Evolutionary conservation across 495 filamentous ascomycete species (phyloP), one percentile per base, ranked within the genome.

Genomic region (Podospora pseudopauciseta): DNA sequence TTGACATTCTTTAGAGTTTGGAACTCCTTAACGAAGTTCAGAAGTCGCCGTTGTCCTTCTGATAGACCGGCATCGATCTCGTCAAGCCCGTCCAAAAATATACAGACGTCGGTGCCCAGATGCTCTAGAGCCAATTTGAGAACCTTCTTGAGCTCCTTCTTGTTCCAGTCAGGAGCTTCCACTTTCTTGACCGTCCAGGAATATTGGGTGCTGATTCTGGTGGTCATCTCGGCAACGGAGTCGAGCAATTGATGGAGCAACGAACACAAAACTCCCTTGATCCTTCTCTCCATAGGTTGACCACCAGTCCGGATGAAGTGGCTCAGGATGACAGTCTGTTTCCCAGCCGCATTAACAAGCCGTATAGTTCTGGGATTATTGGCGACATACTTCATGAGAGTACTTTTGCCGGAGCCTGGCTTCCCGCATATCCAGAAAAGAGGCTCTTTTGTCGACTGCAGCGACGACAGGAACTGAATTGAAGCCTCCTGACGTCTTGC

Each of bases 361-460:
- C 23, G 23, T 23, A 23, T 23, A 23, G 1, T 23, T 23, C 23
- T 23, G 1, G 23, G 1, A 23, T 23, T 23, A 23, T 23, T 23
- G 1, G 23, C 23, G 23, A 23, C 23, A 23, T 23, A 65, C 62
- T 71, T 68, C 65, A 71, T 71, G 6, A 71, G 19, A 0, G 69
- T 71, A 63, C 65, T 67, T n/a, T 71, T 71, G 11, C 69, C 69
- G 2, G 69, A 71, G 1, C 69, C 69, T 5, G 65, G 61, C 55
- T 71, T 71, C 3, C 69, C 69, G 30, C 32, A 34, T 3, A 70
- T 66, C 68, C 68, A 70, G 39, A 66, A 70, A 2, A 59, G 26
- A 6, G 23, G 3, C 15, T 34, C 16, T 5, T 63, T 5, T n/a
- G 64, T 11, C 11, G 39, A 63, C 27, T 34, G 26, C 2, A 55